Evolutionary conservation across 2,329 filamentous ascomycete species (phyloP).

Genomic region (Exophiala phaeomuriformis): DNA sequence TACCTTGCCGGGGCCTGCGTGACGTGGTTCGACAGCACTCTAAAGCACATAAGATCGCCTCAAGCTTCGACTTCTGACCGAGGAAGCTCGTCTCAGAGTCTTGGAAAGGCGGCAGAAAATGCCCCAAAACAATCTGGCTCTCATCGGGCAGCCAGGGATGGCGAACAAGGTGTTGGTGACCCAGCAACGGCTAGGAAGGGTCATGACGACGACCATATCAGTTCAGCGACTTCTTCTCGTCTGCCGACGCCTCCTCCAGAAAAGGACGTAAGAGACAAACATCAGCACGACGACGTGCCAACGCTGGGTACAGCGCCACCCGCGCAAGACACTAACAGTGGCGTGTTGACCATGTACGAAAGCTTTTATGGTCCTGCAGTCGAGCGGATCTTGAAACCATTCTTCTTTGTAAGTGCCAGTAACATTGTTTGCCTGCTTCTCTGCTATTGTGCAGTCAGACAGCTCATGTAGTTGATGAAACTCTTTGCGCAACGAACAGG

Average conservation of each 20-base stretch:
- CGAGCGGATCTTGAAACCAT: conserved; percentile 54
- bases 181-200: not conserved
- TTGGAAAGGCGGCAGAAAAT: not conserved
- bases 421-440: too few species aligned
- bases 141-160: not conserved
- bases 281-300: too few species aligned
- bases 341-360: conserved; percentile 36
- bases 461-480: not conserved
- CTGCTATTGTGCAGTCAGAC: not conserved
- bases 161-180: not conserved
- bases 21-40: conserved; percentile 43
- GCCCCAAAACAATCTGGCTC: not conserved
- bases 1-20: conserved; percentile 50
- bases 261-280: not conserved
- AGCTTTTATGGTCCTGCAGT: conserved; percentile 42
- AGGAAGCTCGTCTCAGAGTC: not conserved
- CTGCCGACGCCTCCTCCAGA: conserved; percentile 11
- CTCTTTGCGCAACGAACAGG: not conserved
- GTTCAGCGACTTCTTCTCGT: not conserved
- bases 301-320: not conserved
- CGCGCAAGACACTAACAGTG: conserved; percentile 13
- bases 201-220: not conserved
- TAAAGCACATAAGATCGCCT: not conserved
- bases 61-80: not conserved
- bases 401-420: conserved; percentile 55